Conservation (phyloP, 805 yeast genomes). For the Pichia eremophila region DNA sequence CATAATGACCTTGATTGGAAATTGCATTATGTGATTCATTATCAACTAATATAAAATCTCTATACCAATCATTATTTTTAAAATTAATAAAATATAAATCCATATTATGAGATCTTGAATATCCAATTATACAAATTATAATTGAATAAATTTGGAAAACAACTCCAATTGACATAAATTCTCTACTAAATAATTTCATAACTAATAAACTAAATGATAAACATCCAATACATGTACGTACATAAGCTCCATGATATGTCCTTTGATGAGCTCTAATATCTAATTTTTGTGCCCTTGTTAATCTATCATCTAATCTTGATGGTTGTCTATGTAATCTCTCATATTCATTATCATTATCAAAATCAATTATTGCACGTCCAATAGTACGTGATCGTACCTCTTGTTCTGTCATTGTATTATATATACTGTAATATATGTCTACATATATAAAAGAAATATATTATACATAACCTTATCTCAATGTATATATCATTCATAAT, state of each 20-base stretch:
- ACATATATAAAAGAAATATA: no score
- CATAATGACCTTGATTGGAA: slow-evolving; percentile 2
- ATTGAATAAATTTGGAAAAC: slow-evolving; percentile 56
- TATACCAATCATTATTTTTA: slow-evolving; percentile 16
- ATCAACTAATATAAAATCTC: slow-evolving; percentile 9
- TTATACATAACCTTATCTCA: no score
- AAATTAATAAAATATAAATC: slow-evolving; percentile 26
- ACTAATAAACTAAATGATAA: slow-evolving; percentile 56
- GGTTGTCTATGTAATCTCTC: slow-evolving; percentile 19
- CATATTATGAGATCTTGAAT: slow-evolving; percentile 23
- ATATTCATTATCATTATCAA: background rate
- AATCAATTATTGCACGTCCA: background rate
- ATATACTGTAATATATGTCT: no score
- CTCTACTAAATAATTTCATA: slow-evolving; percentile 52
- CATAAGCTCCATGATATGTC: slow-evolving; percentile 78
- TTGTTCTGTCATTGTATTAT: background rate
- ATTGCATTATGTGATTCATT: background rate
- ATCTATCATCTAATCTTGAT: slow-evolving; percentile 25
- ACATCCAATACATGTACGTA: slow-evolving; percentile 62
- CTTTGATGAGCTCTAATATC: slow-evolving; percentile 66
- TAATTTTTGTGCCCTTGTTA: slow-evolving; percentile 33
- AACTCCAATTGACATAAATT: slow-evolving; percentile 58
- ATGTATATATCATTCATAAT: no score
- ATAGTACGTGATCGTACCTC: background rate
- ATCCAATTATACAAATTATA: slow-evolving; percentile 31